Evolutionary conservation across 2,329 filamentous ascomycete species (phyloP).

Genomic region (Cordyceps sp.): DNA sequence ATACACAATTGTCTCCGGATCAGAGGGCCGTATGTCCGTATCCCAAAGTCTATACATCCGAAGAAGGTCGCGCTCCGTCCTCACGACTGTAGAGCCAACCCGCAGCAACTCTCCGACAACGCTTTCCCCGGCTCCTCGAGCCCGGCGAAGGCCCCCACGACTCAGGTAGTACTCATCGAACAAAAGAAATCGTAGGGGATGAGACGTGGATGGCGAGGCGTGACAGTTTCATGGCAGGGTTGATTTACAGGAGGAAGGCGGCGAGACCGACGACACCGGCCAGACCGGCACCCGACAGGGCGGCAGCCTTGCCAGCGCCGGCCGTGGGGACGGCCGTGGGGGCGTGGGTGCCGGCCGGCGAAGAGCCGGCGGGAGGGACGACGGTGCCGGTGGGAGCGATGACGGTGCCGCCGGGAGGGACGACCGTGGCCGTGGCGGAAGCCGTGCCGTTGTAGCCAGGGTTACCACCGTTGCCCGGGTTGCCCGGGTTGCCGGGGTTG

Average conservation of each 20-base stretch:
- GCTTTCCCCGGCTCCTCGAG: constrained; percentile 19
- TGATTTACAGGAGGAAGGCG: constrained; percentile 41
- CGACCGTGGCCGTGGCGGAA: constrained; percentile 7
- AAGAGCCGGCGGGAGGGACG: constrained; percentile 1
- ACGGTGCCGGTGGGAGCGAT: constrained; percentile 6
- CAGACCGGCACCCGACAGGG: constrained; percentile 40
- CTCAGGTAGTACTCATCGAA: constrained; percentile 22
- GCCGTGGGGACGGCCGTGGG: constrained; percentile 28
- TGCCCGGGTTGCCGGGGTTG: too few relatives aligned
- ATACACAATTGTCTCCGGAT: too few relatives aligned
- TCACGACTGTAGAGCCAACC: not conserved
- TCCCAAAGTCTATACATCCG: constrained; percentile 18
- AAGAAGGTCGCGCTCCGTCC: constrained; percentile 9
- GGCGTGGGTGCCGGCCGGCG: constrained; percentile 11
- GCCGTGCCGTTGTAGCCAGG: constrained; percentile 18
- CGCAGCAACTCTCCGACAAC: constrained; percentile 12
- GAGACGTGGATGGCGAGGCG: constrained; percentile 18
- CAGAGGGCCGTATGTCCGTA: constrained; percentile 20
- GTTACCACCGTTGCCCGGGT: too few relatives aligned
- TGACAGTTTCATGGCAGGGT: constrained; percentile 7
- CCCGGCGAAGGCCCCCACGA: constrained; percentile 16
- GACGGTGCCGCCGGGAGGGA: constrained; percentile 8
- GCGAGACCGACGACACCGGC: constrained; percentile 43
- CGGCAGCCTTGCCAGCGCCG: constrained; percentile 38
- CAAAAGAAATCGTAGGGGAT: constrained; percentile 22